phyloP scores from a whole-genome alignment of 192 early-diverging fungal species.

The Backusella westeae region DNA sequence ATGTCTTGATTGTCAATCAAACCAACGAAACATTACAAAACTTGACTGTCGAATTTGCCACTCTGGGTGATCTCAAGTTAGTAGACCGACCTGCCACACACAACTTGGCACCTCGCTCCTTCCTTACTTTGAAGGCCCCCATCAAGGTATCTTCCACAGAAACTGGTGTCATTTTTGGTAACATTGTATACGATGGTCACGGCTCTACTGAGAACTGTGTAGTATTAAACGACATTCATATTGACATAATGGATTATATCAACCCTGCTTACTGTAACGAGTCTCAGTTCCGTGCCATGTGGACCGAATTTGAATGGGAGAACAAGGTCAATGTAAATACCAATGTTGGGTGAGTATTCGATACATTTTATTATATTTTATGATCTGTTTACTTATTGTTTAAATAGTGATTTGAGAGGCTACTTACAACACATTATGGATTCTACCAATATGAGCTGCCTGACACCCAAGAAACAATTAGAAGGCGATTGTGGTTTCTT shows the following conservation, averaged over 20 bases:
- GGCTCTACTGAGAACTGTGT: constrained; percentile 91
- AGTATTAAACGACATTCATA: constrained; percentile 95
- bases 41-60: constrained; percentile 97
- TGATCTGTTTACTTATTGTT: background rate
- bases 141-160: constrained; percentile 99
- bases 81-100: constrained; percentile 91
- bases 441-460: constrained; percentile 96
- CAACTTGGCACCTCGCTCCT: constrained; percentile 87
- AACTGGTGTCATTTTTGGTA: constrained; percentile 97
- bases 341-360: constrained; percentile 68
- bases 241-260: constrained; percentile 99
- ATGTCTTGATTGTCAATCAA: constrained; percentile 97
- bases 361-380: background rate
- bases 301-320: constrained; percentile 99
- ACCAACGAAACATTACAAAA: constrained; percentile 94
- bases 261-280: constrained; percentile 88
- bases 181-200: constrained; percentile 98
- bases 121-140: constrained; percentile 94
- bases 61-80: constrained; percentile 95
- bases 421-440: constrained; percentile 94
- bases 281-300: constrained; percentile 96
- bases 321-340: constrained; percentile 99
- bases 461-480: constrained; percentile 91
- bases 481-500: constrained; percentile 96
- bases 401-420: constrained; percentile 70